Base-by-base conservation (phyloP, 2,329 filamentous ascomycete species). In the Cytospora piceae region DNA sequence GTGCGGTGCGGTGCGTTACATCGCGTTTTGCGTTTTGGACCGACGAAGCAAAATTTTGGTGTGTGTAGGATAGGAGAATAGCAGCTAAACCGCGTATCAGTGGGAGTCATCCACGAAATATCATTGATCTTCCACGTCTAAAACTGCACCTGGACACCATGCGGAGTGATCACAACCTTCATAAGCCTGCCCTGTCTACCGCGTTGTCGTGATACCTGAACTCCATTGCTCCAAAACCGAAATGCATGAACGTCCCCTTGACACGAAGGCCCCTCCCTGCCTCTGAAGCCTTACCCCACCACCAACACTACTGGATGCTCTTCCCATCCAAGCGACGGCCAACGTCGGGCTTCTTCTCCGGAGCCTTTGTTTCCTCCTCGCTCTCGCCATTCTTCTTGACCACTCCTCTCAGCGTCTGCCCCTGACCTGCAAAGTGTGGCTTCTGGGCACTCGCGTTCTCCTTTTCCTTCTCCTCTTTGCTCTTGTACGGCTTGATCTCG, bases 401-500 rank as follows among this genome's bases (percentile, higher is more conserved):
- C 1, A 83, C 85, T 20, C 87, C 83, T 52, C 87, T 83, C 46
- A 97, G 79, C 6, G 91, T 95, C 77, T 97, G 91, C 0, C 94
- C 94, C 70, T 92, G 87, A 0, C 94, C 94, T 5, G 89, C 87
- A 77, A 97, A 97, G 71, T 88, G 87, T n/a, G 90, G 90, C 69
- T 87, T 86, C 67, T 84, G 83, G 4, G 85, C 83, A n/a, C 87
- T 82, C 68, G 87, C 85, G 46, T 87, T 84, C 66, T 90, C 87
- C 67, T 88, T 83, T 60, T 87, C 86, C 74, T 87, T 88, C 65
- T 92, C 87, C 42, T 87, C 90, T 65, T 90, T 87, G 11, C 91
- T 92, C 81, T 93, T 94, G 52, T 96, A 83, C 0, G 94, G 94
- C 77, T 91, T 96, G 74, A 97, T 85, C 73, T 96, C 90, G 73